Evolutionary conservation across 2,329 filamentous ascomycete genomes (phyloP), one percentile per base, ranked within the genome.

Genomic region (Hirsutella minnesotensis): DNA sequence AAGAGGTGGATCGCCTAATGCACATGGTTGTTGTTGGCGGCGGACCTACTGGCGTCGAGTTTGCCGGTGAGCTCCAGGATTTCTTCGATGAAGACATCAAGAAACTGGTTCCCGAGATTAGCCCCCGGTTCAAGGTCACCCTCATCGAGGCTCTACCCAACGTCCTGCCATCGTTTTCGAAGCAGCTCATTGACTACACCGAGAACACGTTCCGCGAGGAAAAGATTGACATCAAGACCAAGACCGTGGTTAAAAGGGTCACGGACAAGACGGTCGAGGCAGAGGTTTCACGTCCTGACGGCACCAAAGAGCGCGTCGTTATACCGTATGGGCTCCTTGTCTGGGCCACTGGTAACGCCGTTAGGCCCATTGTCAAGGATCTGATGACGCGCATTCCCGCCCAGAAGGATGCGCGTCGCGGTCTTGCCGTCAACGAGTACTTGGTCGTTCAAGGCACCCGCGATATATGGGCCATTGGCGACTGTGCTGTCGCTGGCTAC

Each of bases 141-240:
- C 81, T 98, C 39, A 90, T 98, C 52, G 92, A 98, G 70, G 92
- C 92, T 47, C 79, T 98, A 29, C 92, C 92, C 55, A 95, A 94
- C 64, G 89, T 95, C 41, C 77, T 98, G 51, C 92, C 92, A 56
- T 94, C 89, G 75, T 98, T 98, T 76, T 95, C 87, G 63, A 96
- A 96, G 77, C 88, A 95, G 67, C 75, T 98, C 58, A 96, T 98
- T 60, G 92, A 98, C 59, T 98, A 98, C 75, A 98, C 92, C 54
- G 92, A 98, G 70, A 90, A 89, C 67, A 95, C 90, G 38, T 94
- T 98, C 73, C 92, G 94, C 69, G 92, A 98, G 72, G 92, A 98
- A 68, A 89, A 88, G 61, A 98, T 98, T 61, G 82, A 86, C 55
- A 95, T 98, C 68, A 84, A 86, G 66, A 94, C 92, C 56, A 96